Evolutionary conservation across 306 rosid species (phyloP).

Genomic region (Neltuma alba): DNA sequence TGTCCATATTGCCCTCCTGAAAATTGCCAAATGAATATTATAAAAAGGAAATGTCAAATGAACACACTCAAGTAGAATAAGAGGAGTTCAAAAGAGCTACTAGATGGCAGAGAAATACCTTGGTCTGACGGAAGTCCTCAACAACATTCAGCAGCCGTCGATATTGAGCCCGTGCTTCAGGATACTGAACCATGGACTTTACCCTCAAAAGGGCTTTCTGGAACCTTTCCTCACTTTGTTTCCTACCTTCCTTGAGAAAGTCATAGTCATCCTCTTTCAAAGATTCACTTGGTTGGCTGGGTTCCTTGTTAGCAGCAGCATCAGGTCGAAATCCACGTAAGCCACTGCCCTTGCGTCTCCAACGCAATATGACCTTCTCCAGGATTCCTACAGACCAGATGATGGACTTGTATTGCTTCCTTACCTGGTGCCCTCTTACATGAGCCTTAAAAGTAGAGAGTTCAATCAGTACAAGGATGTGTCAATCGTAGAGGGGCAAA

Average conservation of each 20-base stretch:
- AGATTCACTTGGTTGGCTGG: conserved; percentile 37
- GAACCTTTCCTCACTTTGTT: conserved; percentile 83
- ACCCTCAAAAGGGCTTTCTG: conserved; percentile 90
- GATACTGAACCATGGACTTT: conserved; percentile 94
- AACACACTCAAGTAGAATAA: background rate
- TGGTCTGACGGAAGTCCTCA: conserved; percentile 72
- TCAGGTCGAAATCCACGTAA: conserved; percentile 82
- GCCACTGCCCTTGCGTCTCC: conserved; percentile 95
- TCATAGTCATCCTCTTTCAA: conserved; percentile 75
- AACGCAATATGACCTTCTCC: conserved; percentile 84
- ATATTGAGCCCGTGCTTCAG: conserved; percentile 91
- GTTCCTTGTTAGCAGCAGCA: conserved; percentile 48
- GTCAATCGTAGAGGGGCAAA: conserved; percentile 18
- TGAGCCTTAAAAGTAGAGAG: conserved; percentile 67
- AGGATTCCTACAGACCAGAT: conserved; percentile 89
- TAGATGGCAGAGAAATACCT: conserved; percentile 50
- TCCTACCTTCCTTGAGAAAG: conserved; percentile 84
- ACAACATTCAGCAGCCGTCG: conserved; percentile 85
- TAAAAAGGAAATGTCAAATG: background rate
- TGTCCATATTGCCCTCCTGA: conserved; percentile 52
- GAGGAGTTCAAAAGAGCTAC: background rate
- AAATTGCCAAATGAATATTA: conserved; percentile 27
- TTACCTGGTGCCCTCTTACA: conserved; percentile 93
- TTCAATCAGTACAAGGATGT: conserved; percentile 38
- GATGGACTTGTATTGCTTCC: conserved; percentile 74